Conservation (phyloP, 2,329 filamentous ascomycete genomes). For the Orbilia quercus region DNA sequence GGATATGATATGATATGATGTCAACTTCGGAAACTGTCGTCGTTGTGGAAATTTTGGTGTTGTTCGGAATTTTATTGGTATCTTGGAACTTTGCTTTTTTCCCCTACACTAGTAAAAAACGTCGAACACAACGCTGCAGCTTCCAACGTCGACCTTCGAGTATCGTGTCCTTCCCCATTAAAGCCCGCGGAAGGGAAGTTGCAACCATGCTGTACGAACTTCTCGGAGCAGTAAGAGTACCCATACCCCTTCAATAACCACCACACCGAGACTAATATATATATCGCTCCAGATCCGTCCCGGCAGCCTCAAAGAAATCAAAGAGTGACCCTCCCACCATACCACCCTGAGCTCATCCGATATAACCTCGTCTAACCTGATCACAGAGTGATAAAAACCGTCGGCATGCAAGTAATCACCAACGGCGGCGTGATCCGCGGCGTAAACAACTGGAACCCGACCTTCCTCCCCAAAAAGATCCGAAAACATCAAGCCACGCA, state of each 20-base stretch:
- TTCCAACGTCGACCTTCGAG: not conserved
- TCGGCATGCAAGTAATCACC: constrained; percentile 83
- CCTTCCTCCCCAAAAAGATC: constrained; percentile 81
- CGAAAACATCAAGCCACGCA: constrained; percentile 85
- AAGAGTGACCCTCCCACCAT: too few species aligned
- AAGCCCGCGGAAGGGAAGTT: not conserved
- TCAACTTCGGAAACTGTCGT: not conserved
- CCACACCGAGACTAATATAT: not conserved
- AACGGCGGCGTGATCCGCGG: constrained; percentile 90
- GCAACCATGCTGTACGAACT: constrained; percentile 92
- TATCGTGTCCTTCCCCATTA: not conserved
- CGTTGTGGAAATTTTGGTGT: constrained; percentile 54
- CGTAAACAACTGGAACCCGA: constrained; percentile 94
- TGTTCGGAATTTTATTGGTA: constrained; percentile 46
- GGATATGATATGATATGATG: not conserved
- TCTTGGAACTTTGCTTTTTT: constrained; percentile 26
- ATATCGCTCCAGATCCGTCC: constrained; percentile 78
- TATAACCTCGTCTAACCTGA: constrained; percentile 15
- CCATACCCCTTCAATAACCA: not conserved
- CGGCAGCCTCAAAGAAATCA: constrained; percentile 88
- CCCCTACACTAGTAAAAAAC: too few species aligned
- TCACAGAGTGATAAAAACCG: constrained; percentile 83
- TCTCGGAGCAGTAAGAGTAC: constrained; percentile 88
- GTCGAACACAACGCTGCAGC: too few species aligned
- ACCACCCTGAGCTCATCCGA: constrained; percentile 8